phyloP scores from a whole-genome alignment of 2,329 filamentous ascomycete species.

The Colletotrichum brevisporum region DNA sequence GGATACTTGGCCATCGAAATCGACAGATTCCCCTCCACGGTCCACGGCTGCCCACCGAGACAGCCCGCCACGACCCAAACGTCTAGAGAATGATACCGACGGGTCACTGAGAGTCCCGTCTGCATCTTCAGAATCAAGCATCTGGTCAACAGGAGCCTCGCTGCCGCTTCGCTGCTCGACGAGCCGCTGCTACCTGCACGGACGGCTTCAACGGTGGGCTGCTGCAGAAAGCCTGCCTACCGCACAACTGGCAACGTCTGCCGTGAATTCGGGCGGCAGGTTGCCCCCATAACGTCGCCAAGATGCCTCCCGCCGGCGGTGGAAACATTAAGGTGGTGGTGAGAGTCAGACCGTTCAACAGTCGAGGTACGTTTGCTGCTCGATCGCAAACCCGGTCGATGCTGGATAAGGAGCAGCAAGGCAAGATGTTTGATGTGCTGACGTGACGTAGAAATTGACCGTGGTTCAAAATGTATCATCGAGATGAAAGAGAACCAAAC shows the following conservation, averaged over 20 bases:
- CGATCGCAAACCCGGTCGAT: too few species aligned
- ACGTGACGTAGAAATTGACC: conserved; percentile 80
- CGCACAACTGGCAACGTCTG: conserved; percentile 26
- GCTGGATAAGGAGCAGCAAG: too few species aligned
- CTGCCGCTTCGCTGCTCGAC: neutral
- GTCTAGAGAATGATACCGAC: conserved; percentile 20
- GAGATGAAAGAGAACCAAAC: conserved; percentile 97
- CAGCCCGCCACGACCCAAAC: conserved; percentile 9
- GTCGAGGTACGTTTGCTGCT: conserved; percentile 76
- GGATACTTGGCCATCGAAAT: conserved; percentile 29
- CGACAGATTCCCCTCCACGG: conserved; percentile 29
- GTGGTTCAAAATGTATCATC: conserved; percentile 95
- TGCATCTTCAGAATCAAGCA: conserved; percentile 1
- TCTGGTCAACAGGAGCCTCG: conserved; percentile 5
- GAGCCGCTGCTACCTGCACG: neutral
- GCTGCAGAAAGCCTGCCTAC: conserved; percentile 28
- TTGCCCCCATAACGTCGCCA: conserved; percentile 33
- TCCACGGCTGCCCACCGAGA: conserved; percentile 23
- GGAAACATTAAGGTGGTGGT: conserved; percentile 99
- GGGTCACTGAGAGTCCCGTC: conserved; percentile 14
- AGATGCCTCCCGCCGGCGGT: conserved; percentile 79
- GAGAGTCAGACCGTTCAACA: conserved; percentile 94
- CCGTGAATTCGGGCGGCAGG: conserved; percentile 37
- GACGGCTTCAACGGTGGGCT: conserved; percentile 15
- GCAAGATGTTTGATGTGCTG: neutral